A percentile compares a stretch with the other conserved stretches of the same genome.
Conservation (phyloP, 202 grass and related monocot species). For the Bolboschoenoplectus hybrid region DNA sequence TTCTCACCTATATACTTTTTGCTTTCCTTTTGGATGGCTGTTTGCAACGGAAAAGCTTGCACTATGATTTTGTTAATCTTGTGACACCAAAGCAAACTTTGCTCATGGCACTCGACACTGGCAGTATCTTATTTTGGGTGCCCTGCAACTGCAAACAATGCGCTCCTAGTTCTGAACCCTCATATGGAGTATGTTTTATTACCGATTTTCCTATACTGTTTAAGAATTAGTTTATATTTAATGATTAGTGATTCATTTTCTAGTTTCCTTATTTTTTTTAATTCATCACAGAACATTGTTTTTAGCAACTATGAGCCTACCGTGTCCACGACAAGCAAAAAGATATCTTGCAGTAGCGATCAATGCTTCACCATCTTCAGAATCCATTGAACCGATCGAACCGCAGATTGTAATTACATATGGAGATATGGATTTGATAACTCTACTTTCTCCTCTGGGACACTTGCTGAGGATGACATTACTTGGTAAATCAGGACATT, state of each 20-base stretch:
- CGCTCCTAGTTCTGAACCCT: slow-evolving; percentile 23
- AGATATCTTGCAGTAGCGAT: slow-evolving; percentile 45
- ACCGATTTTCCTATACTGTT: neutral
- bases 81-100: slow-evolving; percentile 81
- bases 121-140: slow-evolving; percentile 88
- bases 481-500: neutral
- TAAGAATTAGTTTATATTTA: neutral
- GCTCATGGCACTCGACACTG: slow-evolving; percentile 82
- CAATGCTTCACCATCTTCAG: slow-evolving; percentile 34
- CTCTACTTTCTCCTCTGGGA: neutral
- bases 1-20: neutral
- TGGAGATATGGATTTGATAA: neutral
- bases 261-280: neutral
- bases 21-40: neutral
- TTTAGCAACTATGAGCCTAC: slow-evolving; percentile 52
- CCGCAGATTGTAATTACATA: slow-evolving; percentile 21
- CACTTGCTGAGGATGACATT: slow-evolving; percentile 20
- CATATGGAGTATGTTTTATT: slow-evolving; percentile 9
- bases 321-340: slow-evolving; percentile 64
- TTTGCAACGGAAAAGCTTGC: slow-evolving; percentile 45
- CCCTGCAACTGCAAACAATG: slow-evolving; percentile 86
- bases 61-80: slow-evolving; percentile 69
- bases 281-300: neutral
- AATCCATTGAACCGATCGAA: neutral
- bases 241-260: neutral